Evolutionary conservation across 306 rosid species (phyloP), one percentile per base, ranked within the genome.

Genomic region (Corylus heterophylla): DNA sequence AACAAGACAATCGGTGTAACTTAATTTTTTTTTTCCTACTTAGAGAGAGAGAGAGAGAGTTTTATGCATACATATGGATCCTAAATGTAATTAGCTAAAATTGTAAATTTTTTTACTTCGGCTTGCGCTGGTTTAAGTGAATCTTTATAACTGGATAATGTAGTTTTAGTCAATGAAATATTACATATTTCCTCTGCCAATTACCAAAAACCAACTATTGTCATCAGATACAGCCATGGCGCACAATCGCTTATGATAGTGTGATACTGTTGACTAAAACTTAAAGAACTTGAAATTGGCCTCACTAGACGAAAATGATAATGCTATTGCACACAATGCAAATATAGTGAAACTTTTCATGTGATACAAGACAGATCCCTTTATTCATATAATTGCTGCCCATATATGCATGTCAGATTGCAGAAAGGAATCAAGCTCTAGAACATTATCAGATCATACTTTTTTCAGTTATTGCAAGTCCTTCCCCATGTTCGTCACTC

Each of bases 1-100:
- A 95, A 95, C 88, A 95, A 88, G 85, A 91, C 98, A 16, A 55
- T 89, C 5, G 96, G 94, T 74, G 25, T 84, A 71, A 66, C 84
- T 66, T 87, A 75, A 42, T 68, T 44, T n/a, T 68, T 22, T 22
- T 8, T 7, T 64, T 31, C 8, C 13, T 31, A 42, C 45, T 7
- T 18, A 55, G 61, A 55, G 25, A 55, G 61, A 55, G 8, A n/a
- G 10, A n/a, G 8, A 18, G 10, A 55, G 62, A 59, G 25, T 8
- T 59, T 11, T 22, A 22, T 58, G 66, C 17, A 29, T 62, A 4
- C 27, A 12, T 42, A 42, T 67, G 14, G 10, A 67, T 67, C 50
- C 27, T 8, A 18, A 3, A 10, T 17, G 18, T 39, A 37, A 39
- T 18, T 67, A 39, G 18, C 35, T 14, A 13, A 8, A 39, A 39